Evolutionary conservation across 306 rosid species (phyloP).

Genomic region (Dalbergia cochinchinensis): DNA sequence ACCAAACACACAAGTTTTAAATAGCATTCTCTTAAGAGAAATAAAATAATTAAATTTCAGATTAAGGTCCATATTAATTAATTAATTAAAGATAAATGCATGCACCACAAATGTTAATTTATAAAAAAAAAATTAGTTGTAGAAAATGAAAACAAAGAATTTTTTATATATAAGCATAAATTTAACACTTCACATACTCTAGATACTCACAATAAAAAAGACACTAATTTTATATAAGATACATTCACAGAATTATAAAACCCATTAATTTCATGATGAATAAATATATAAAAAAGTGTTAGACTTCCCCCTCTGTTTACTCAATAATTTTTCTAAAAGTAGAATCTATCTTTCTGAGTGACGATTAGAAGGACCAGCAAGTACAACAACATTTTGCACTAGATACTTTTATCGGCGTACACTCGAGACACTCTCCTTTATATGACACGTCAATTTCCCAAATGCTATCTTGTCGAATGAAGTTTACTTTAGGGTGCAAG

Average conservation of each 20-base stretch:
- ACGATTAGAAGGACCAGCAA: background rate
- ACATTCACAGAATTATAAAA: too few species aligned
- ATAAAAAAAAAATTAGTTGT: background rate
- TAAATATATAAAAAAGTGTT: too few species aligned
- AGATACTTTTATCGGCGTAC: too few species aligned
- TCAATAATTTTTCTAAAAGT: too few species aligned
- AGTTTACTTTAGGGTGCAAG: too few species aligned
- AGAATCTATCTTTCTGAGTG: background rate
- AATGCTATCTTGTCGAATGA: background rate
- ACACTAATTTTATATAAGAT: too few species aligned
- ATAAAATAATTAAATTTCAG: background rate
- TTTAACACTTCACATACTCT: too few species aligned
- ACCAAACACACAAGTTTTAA: background rate
- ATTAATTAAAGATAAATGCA: background rate
- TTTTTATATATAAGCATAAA: too few species aligned
- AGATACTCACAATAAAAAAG: too few species aligned
- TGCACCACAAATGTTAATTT: background rate
- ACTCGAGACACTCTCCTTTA: background rate
- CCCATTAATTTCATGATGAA: too few species aligned
- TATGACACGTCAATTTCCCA: constrained; percentile 4
- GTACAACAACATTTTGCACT: background rate
- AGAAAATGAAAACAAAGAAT: background rate
- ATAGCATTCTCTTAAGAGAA: too few species aligned
- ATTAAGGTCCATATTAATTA: background rate
- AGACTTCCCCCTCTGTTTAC: too few species aligned